phyloP scores from a whole-genome alignment of 495 filamentous ascomycete genomes.

The Corynascus novoguineensis region DNA sequence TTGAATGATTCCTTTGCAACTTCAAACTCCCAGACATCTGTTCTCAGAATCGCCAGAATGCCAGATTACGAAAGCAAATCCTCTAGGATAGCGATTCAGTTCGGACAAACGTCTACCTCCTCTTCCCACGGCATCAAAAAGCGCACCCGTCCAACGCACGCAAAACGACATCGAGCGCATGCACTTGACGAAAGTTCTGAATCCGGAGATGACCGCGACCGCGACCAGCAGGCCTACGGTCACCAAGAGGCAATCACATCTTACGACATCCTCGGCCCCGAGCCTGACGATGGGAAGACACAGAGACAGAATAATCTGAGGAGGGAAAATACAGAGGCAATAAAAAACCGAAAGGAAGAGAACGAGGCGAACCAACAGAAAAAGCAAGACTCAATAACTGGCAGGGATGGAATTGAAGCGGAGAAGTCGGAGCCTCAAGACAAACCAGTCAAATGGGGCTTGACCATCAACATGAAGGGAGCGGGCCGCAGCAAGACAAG shows the following conservation, averaged over 20 bases:
- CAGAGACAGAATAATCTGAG: background rate
- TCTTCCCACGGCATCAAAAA: slow-evolving; percentile 22
- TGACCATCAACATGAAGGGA: slow-evolving; percentile 37
- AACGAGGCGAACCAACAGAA: background rate
- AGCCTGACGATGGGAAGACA: background rate
- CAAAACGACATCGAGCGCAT: slow-evolving; percentile 37
- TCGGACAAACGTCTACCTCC: slow-evolving; percentile 24
- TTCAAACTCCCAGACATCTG: too few species aligned
- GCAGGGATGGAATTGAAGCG: background rate
- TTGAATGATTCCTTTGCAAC: too few species aligned
- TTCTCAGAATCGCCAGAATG: slow-evolving; percentile 12
- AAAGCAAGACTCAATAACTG: background rate
- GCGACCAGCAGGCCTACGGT: slow-evolving; percentile 4
- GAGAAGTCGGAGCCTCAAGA: slow-evolving; percentile 34
- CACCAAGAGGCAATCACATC: slow-evolving; percentile 37
- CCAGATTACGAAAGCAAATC: slow-evolving; percentile 18
- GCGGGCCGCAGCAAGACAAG: background rate
- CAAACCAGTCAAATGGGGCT: slow-evolving; percentile 40
- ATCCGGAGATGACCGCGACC: slow-evolving; percentile 31
- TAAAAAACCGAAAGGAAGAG: background rate
- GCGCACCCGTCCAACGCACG: slow-evolving; percentile 30
- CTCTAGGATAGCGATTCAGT: slow-evolving; percentile 36
- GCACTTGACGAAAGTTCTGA: slow-evolving; percentile 30
- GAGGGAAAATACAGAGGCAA: background rate
- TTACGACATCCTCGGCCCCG: slow-evolving; percentile 7